Evolutionary conservation across 805 yeast species (phyloP).

Genomic region (Naumovozyma baii): DNA sequence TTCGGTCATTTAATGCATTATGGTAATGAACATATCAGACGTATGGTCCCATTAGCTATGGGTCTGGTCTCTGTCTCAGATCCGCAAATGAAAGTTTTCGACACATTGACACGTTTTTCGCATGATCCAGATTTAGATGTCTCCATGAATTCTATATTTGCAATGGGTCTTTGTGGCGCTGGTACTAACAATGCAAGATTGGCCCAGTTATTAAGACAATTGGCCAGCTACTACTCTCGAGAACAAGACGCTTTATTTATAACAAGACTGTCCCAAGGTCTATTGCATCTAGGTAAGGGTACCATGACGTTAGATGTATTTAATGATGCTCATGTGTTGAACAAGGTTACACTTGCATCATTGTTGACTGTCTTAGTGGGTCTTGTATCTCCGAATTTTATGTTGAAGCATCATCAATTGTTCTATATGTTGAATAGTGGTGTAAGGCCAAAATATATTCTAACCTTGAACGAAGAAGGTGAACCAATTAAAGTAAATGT

Average conservation of each 20-base stretch:
- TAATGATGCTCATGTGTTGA: constrained; percentile 77
- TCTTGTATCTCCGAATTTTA: constrained; percentile 76
- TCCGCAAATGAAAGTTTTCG: constrained; percentile 95
- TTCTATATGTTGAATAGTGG: constrained; percentile 82
- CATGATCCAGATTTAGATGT: constrained; percentile 93
- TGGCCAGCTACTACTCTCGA: constrained; percentile 85
- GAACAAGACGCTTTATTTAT: constrained; percentile 85
- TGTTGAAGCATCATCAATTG: constrained; percentile 72
- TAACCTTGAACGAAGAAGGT: constrained; percentile 85
- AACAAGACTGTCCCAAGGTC: constrained; percentile 91
- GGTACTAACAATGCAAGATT: constrained; percentile 98
- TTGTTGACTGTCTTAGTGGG: constrained; percentile 76
- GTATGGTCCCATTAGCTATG: constrained; percentile 98
- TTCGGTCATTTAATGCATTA: constrained; percentile 97
- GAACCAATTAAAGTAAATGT: constrained; percentile 92
- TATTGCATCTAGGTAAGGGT: constrained; percentile 93
- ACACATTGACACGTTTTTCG: constrained; percentile 88
- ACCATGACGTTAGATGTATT: constrained; percentile 83
- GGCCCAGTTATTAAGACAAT: constrained; percentile 89
- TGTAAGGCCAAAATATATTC: constrained; percentile 82
- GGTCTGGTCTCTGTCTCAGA: constrained; percentile 87
- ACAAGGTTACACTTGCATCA: constrained; percentile 85
- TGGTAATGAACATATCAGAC: constrained; percentile 81
- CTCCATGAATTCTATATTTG: constrained; percentile 86
- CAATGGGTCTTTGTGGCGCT: constrained; percentile 97